Percentiles rank a stretch among this genome's conserved stretches.
These are phyloP conservation scores for Penicillium sp. DNA, from an alignment of 2,329 filamentous ascomycete genomes.

Conservation along the genomic window DNA sequence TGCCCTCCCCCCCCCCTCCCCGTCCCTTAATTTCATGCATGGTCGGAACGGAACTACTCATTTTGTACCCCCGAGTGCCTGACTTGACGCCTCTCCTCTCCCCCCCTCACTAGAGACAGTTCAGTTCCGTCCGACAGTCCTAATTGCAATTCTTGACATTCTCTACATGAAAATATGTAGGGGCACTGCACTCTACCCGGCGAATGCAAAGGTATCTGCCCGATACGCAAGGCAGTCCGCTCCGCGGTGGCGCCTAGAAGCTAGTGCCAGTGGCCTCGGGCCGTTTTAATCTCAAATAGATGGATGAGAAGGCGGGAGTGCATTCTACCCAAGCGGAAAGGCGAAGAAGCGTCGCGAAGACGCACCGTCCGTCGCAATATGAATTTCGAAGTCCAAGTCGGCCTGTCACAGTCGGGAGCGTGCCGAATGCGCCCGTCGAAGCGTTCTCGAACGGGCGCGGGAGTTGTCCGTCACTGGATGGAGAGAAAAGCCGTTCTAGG, in stretches of 20 bases:
- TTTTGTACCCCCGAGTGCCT: not conserved
- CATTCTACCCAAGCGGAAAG: not conserved
- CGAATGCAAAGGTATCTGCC: not conserved
- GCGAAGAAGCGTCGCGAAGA: slow-evolving; percentile 5
- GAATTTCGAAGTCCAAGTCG: not conserved
- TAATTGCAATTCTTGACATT: not conserved
- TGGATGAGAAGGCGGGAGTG: not conserved
- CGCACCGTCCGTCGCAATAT: not conserved
- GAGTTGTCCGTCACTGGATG: not conserved
- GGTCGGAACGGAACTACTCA: not conserved
- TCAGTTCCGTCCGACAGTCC: not conserved
- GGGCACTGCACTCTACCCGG: not conserved
- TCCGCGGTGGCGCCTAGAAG: not conserved
- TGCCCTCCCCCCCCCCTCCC: not conserved
- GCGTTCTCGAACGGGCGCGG: not conserved
- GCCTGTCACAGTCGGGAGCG: not conserved
- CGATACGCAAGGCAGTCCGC: not conserved
- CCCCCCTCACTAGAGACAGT: not conserved
- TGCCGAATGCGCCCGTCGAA: not conserved
- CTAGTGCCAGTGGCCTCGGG: not conserved
- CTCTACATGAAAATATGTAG: not conserved
- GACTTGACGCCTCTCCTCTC: not conserved
- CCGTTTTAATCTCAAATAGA: not conserved
- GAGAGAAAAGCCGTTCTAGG: too few species aligned
- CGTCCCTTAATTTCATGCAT: slow-evolving; percentile 1